Evolutionary conservation across 768 basidiomycete species (phyloP), one percentile per base, ranked within the genome.

Genomic region (Lactifluus volemus): DNA sequence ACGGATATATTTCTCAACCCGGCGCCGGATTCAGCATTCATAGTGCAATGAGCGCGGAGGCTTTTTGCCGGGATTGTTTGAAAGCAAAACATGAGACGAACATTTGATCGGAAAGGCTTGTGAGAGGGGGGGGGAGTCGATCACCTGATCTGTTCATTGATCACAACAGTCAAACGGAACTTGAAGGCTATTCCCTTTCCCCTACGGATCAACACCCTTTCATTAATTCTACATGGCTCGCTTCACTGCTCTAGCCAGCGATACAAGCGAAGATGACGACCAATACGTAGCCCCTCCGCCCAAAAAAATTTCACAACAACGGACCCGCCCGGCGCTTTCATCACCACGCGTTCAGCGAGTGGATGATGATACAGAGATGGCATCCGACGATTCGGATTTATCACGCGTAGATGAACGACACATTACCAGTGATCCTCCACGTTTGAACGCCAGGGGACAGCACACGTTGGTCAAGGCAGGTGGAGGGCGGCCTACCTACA

Each of bases 341-440:
- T 25, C 56, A 8, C 41, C 63, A 17, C 49, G 56, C n/a, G 36
- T 49, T 34, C 48, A 32, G 14, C 44, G 29, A 21, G 49, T 30
- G 39, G 50, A 60, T 49, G 61, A 58, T 29, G 61, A 58, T 25
- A 61, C 56, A 4, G 57, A 65, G 39, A 63, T 58, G 64, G 47
- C n/a, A 2, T 56, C 54, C 30, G 64, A 58, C 38, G 64, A 58
- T 41, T 73, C 76, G 17, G 70, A 72, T 44, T 66, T 68, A 19
- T 81, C 81, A 19, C 76, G 77, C 48, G 77, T 84, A 75, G 73
- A 79, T 32, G 82, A 82, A 64, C 81, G 83, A 48, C 81, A 82
- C 50, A 66, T 77, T 15, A 60, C 73, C 15, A 72, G 72, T 53
- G 51, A 67, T 42, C 67, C 67, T 4, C 61, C 56, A 19, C 55